phyloP scores from a whole-genome alignment of 2,329 filamentous ascomycete genomes.

The Colletotrichum gloeosporioides region DNA sequence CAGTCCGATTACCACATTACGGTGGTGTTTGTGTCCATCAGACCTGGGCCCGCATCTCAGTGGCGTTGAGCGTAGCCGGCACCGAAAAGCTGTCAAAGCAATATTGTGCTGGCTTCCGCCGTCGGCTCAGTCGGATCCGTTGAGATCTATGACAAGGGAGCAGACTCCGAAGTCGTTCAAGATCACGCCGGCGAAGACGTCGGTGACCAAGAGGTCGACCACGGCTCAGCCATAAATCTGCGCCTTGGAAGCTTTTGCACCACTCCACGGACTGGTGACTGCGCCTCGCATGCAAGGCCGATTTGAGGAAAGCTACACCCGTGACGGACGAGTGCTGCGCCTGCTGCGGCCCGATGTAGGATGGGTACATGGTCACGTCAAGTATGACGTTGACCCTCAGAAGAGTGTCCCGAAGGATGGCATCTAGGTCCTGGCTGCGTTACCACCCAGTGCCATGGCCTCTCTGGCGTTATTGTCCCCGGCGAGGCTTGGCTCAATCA shows the following conservation, averaged over 20 bases:
- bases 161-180: background rate
- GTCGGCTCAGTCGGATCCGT: background rate
- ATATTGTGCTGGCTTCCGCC: background rate
- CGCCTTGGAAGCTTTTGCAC: background rate
- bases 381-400: background rate
- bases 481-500: background rate
- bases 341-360: rapidly evolving
- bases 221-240: background rate
- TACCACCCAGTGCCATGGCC: background rate
- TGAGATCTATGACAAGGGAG: background rate
- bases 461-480: background rate
- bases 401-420: background rate
- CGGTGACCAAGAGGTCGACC: background rate
- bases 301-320: background rate
- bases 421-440: background rate
- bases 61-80: rapidly evolving
- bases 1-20: too few relatives aligned
- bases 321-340: background rate
- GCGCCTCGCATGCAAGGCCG: background rate
- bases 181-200: background rate
- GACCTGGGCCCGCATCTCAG: background rate
- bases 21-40: background rate
- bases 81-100: background rate
- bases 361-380: background rate
- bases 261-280: background rate